A percentile compares a stretch with the other conserved stretches of the same genome.
phyloP scores from a whole-genome alignment of 805 yeast species.

The Yamadazyma tumulicola region DNA sequence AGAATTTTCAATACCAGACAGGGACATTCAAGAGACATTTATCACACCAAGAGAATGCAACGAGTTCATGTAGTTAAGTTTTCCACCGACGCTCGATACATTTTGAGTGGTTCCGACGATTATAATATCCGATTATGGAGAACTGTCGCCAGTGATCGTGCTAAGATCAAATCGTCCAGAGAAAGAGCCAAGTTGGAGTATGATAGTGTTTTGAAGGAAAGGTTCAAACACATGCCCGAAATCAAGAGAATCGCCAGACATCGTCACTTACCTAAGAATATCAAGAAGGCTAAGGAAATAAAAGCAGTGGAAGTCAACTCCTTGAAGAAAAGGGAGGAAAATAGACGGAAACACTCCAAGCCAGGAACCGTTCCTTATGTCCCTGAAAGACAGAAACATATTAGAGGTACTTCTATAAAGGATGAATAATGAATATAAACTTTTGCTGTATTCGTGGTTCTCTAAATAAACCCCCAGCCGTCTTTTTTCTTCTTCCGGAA shows the following conservation, averaged over 20 bases:
- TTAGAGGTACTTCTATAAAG: conserved; percentile 74
- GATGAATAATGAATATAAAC: conserved; percentile 20
- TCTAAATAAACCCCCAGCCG: no score
- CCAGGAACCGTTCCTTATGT: conserved; percentile 53
- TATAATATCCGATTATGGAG: conserved; percentile 96
- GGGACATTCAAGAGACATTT: conserved; percentile 93
- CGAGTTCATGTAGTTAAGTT: conserved; percentile 79
- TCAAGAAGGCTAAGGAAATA: conserved; percentile 87
- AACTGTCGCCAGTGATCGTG: conserved; percentile 77
- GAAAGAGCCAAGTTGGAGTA: conserved; percentile 84
- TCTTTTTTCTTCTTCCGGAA: no score
- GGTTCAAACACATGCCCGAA: conserved; percentile 96
- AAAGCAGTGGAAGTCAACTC: conserved; percentile 71
- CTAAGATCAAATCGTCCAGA: conserved; percentile 74
- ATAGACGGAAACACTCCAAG: conserved; percentile 76
- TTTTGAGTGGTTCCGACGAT: conserved; percentile 91
- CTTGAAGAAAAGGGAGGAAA: conserved; percentile 76
- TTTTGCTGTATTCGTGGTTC: no score
- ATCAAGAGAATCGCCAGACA: conserved; percentile 85
- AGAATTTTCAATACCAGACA: conserved; percentile 71
- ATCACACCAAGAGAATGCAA: conserved; percentile 98
- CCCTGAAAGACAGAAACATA: conserved; percentile 82
- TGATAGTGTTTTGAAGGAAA: conserved; percentile 85
- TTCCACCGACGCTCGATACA: conserved; percentile 85
- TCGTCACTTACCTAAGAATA: conserved; percentile 83